Percentiles rank a stretch among this genome's conserved stretches.
These are phyloP conservation scores for Talaromyces sp. DNA, from an alignment of 2,329 filamentous ascomycete genomes.

Conservation along the genomic window DNA sequence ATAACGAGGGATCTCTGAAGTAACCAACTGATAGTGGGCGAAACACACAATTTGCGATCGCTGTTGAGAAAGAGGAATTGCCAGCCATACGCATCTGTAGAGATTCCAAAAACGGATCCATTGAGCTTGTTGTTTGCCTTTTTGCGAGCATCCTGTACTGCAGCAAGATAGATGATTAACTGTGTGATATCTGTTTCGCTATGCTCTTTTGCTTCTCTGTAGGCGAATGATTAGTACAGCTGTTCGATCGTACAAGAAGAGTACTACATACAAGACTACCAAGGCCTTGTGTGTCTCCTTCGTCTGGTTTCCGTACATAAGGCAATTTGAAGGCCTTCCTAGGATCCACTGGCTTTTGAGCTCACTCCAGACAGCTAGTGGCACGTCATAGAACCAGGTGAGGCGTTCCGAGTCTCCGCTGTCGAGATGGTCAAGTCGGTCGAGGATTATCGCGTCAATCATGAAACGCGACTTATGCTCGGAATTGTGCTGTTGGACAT, in stretches of 20 bases:
- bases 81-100: background rate
- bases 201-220: background rate
- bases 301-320: background rate
- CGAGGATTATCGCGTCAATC: background rate
- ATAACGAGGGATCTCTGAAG: background rate
- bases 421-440: background rate
- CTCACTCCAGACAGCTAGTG: background rate
- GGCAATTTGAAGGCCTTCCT: background rate
- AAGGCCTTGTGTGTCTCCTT: background rate
- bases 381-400: background rate
- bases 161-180: background rate
- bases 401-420: background rate
- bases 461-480: background rate
- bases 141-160: background rate
- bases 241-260: background rate
- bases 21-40: background rate
- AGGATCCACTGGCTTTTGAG: background rate
- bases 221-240: background rate
- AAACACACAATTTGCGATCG: background rate
- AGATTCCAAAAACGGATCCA: background rate
- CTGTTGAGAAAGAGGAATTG: background rate
- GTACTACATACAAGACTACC: background rate
- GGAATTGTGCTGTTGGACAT: background rate
- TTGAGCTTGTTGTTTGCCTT: background rate
- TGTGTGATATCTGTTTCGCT: background rate